These are phyloP conservation scores for Grosmannia clavigera DNA, from an alignment of 2,329 filamentous ascomycete species.

Conservation along the genomic window DNA sequence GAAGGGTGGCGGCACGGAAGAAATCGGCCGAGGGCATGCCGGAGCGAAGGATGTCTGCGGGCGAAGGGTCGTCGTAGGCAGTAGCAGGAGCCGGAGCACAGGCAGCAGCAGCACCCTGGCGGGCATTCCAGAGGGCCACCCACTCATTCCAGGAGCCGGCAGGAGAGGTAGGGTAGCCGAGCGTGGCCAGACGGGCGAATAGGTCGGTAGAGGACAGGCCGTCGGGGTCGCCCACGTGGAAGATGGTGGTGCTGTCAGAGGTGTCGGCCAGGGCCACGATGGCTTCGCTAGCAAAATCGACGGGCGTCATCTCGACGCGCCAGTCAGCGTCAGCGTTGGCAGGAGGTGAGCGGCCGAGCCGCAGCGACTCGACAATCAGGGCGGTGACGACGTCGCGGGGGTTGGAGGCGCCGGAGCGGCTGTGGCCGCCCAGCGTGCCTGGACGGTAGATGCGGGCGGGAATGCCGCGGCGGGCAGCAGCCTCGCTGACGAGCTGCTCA, in stretches of 20 bases:
- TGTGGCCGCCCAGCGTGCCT: slow-evolving; percentile 70
- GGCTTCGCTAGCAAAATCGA: slow-evolving; percentile 66
- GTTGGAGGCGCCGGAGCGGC: slow-evolving; percentile 61
- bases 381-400: slow-evolving; percentile 68
- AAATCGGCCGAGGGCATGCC: slow-evolving; percentile 70
- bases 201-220: slow-evolving; percentile 55
- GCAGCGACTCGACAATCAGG: slow-evolving; percentile 63
- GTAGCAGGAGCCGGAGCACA: neutral
- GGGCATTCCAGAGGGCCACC: slow-evolving; percentile 57
- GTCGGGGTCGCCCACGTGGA: slow-evolving; percentile 62
- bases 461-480: slow-evolving; percentile 48
- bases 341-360: slow-evolving; percentile 38
- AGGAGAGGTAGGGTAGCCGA: slow-evolving; percentile 58
- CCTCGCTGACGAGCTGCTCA: slow-evolving; percentile 61
- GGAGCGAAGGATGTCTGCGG: slow-evolving; percentile 65
- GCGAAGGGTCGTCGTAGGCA: slow-evolving; percentile 57
- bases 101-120: slow-evolving; percentile 24
- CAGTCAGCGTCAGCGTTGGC: slow-evolving; percentile 54
- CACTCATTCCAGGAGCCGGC: slow-evolving; percentile 57
- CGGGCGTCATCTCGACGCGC: slow-evolving; percentile 74
- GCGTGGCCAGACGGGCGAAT: slow-evolving; percentile 49
- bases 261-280: slow-evolving; percentile 51
- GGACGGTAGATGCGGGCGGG: slow-evolving; percentile 60
- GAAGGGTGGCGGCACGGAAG: slow-evolving; percentile 56
- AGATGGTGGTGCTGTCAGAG: slow-evolving; percentile 50